These are phyloP conservation scores for Lotmaria passim DNA, from an alignment of 208 protist species.

Conservation along the genomic window DNA sequence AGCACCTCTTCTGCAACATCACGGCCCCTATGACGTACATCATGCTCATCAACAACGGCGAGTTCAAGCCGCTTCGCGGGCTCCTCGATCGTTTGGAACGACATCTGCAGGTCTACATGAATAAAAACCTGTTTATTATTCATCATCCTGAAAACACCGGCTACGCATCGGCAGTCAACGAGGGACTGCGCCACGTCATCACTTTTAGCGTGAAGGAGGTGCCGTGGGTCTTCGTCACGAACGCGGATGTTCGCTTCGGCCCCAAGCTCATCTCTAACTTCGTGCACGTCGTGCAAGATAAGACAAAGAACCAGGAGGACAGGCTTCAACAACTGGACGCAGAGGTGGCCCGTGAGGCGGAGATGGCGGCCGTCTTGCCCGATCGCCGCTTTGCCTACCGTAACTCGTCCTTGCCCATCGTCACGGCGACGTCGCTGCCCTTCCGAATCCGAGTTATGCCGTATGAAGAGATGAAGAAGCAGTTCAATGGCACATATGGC, in stretches of 20 bases:
- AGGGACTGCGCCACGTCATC: slow-evolving; percentile 34
- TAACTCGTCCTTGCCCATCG: slow-evolving; percentile 9
- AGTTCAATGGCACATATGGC: slow-evolving; percentile 26
- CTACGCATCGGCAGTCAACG: slow-evolving; percentile 40
- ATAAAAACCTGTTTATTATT: slow-evolving; percentile 25
- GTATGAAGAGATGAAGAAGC: slow-evolving; percentile 8
- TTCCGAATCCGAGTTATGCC: slow-evolving; percentile 46
- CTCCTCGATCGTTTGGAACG: slow-evolving; percentile 20
- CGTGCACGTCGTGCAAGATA: slow-evolving; percentile 3
- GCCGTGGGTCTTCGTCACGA: slow-evolving; percentile 46
- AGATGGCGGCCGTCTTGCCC: background rate
- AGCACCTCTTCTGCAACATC: slow-evolving; percentile 44
- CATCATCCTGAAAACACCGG: slow-evolving; percentile 38
- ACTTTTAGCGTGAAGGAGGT: slow-evolving; percentile 27
- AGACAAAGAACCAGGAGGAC: slow-evolving; percentile 13
- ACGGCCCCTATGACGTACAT: slow-evolving; percentile 39
- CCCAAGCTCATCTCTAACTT: slow-evolving; percentile 19
- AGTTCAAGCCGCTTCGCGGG: slow-evolving; percentile 17
- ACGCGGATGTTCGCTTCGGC: slow-evolving; percentile 45
- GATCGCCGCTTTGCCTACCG: slow-evolving; percentile 22
- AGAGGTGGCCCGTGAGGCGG: slow-evolving; percentile 29
- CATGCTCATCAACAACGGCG: slow-evolving; percentile 46
- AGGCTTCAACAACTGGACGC: background rate
- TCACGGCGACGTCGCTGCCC: slow-evolving; percentile 46
- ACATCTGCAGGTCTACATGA: background rate